These are phyloP conservation scores for Fusarium sp. DNA, from an alignment of 2,329 filamentous ascomycete genomes.

Conservation along the genomic window DNA sequence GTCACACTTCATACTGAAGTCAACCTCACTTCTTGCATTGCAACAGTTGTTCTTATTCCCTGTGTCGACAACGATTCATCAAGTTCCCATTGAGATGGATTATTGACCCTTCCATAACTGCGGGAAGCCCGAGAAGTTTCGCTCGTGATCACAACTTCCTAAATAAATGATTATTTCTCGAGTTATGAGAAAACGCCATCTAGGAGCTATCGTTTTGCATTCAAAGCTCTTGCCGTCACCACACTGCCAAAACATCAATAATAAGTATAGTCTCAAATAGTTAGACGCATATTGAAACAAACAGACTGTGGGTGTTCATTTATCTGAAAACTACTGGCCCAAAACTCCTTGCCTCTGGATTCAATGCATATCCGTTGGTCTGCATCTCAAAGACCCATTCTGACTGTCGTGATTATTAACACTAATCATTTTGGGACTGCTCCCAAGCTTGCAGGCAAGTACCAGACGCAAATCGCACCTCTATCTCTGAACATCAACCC, in stretches of 20 bases:
- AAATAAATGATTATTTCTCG: background rate
- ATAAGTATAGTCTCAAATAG: background rate
- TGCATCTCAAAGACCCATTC: constrained; percentile 29
- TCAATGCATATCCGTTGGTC: constrained; percentile 40
- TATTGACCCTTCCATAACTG: background rate
- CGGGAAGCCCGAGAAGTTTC: background rate
- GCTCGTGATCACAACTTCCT: background rate
- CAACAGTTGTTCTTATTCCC: background rate
- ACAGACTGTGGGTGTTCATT: constrained; percentile 8
- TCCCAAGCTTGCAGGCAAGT: constrained; percentile 30
- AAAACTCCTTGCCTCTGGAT: constrained; percentile 19
- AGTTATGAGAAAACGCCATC: background rate
- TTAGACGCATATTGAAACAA: background rate
- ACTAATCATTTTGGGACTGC: constrained; percentile 25
- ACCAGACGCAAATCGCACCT: constrained; percentile 26
- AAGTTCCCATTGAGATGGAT: background rate
- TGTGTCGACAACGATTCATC: background rate
- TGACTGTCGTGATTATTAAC: constrained; percentile 21
- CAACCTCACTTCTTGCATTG: constrained; percentile 1
- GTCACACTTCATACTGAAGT: constrained; percentile 14
- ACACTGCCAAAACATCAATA: background rate
- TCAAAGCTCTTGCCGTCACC: background rate
- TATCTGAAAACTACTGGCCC: constrained; percentile 21
- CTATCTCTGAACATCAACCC: constrained; percentile 30
- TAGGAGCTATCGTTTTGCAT: background rate